Conservation (phyloP, 345 rosid genomes). For the Aquilaria sinensis region DNA sequence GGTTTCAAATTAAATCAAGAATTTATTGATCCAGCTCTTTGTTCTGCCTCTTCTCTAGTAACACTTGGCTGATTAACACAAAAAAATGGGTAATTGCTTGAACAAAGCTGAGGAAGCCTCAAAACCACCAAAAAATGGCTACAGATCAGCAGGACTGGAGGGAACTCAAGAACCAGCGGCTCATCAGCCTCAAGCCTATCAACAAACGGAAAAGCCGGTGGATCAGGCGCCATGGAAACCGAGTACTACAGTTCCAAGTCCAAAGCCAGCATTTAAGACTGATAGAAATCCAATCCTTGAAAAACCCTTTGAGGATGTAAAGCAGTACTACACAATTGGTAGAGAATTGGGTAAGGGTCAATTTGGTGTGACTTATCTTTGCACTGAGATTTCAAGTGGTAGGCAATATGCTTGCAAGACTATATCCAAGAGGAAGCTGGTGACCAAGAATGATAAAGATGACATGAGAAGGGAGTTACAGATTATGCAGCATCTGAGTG, state of each 20-base stretch:
- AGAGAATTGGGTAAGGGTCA: conserved; percentile 88
- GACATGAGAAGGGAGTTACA: conserved; percentile 80
- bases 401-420: conserved; percentile 77
- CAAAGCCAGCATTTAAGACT: conserved; percentile 30
- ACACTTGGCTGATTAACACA: not conserved
- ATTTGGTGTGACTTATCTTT: conserved; percentile 78
- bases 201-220: conserved; percentile 20
- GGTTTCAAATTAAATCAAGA: not conserved
- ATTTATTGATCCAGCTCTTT: too few relatives aligned
- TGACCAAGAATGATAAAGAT: conserved; percentile 58
- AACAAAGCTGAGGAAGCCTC: conserved; percentile 28
- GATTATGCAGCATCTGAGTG: conserved; percentile 95
- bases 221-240: conserved; percentile 34
- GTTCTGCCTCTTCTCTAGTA: not conserved
- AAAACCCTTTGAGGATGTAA: conserved; percentile 73
- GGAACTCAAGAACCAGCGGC: conserved; percentile 22
- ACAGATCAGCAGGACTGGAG: conserved; percentile 28
- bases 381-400: conserved; percentile 69
- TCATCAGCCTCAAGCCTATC: conserved; percentile 19
- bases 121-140: conserved; percentile 28
- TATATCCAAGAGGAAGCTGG: conserved; percentile 70
- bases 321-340: conserved; percentile 48
- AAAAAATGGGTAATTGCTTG: conserved; percentile 52
- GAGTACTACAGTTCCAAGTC: conserved; percentile 23
- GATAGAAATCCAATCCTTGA: conserved; percentile 57